Evolutionary conservation across 768 basidiomycete genomes (phyloP).

Genomic region (Lentinula sp.): DNA sequence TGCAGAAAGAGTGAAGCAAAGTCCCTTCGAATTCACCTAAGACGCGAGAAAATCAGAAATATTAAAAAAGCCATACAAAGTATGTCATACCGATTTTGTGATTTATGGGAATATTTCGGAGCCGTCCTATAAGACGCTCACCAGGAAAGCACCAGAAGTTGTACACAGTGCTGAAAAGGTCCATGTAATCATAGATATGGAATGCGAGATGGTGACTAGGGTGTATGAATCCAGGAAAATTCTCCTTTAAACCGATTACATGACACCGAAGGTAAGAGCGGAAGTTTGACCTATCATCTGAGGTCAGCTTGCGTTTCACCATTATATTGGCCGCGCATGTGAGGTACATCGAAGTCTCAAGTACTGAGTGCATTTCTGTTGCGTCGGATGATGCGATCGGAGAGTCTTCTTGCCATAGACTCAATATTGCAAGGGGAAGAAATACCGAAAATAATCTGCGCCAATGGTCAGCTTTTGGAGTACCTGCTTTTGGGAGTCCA

Average conservation of each 20-base stretch:
- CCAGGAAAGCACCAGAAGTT: conserved; percentile 21
- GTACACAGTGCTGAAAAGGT: conserved; percentile 6
- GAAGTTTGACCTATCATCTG: neutral
- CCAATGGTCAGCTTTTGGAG: conserved; percentile 22
- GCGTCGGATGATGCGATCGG: neutral
- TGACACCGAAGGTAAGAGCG: neutral
- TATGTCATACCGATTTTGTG: conserved; percentile 13
- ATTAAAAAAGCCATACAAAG: neutral
- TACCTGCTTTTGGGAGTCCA: conserved; percentile 12
- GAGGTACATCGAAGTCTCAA: neutral
- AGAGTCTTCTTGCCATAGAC: conserved; percentile 11
- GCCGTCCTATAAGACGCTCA: conserved; percentile 15
- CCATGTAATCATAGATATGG: conserved; percentile 13
- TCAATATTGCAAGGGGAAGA: no score
- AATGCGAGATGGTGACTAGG: conserved; percentile 6
- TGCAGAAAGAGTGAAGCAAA: no score
- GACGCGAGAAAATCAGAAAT: neutral
- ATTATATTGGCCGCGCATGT: neutral
- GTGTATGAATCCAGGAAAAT: conserved; percentile 8
- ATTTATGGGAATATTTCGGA: conserved; percentile 17
- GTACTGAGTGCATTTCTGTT: neutral
- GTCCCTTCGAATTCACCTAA: conserved; percentile 10
- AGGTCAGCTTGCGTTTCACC: neutral
- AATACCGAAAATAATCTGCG: conserved; percentile 7
- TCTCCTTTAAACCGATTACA: neutral